Evolutionary conservation across 371 early-diverging fungal genomes (phyloP), one percentile per base, ranked within the genome.

Genomic region (Mucor circinelloides): DNA sequence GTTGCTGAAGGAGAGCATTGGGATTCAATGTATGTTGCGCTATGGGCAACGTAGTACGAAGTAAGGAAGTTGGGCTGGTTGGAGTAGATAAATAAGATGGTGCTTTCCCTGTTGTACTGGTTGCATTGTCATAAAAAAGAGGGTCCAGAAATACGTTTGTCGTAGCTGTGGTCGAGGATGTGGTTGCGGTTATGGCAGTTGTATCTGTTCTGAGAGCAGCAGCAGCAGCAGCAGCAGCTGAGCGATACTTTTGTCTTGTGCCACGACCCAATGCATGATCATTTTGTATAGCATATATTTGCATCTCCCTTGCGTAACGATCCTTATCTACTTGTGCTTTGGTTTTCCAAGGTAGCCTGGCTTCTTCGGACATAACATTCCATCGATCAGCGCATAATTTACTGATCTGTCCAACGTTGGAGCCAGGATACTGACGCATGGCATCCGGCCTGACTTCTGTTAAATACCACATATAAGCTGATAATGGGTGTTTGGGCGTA

Each of bases 401-500:
- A 32, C 89, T 90, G 63, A 91, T 87, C 36, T 88, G 87, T 1
- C 91, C 91, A 34, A 90, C 86, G n/a, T 86, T 86, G 30, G 84
- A 85, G n/a, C 90, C 89, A 9, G 91, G 85, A 64, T 86, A 80
- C 50, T 87, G 78, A 55, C 83, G 78, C 64, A 87, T 85, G 12
- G 87, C 84, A 10, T 83, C 78, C 0, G 89, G 89, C 19, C 93
- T 77, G 34, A 87, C 87, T 17, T 89, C 87, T 3, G 85, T 89
- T 48, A 91, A 67, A 58, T 85, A 93, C 80, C 88, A 91, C 73
- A 93, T 81, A 66, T 91, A 93, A 0, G 90, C 90, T 2, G 91
- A 90, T 64, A 91, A 83, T n/a, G 93, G 92, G 66, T 93, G 93
- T 63, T 90, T 91, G 38, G 93, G 93, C 12, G 89, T 88, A 32